Evolutionary conservation across 176 grass and related monocot genomes (phyloP), one percentile per base, ranked within the genome.

Genomic region (Secale cereale): DNA sequence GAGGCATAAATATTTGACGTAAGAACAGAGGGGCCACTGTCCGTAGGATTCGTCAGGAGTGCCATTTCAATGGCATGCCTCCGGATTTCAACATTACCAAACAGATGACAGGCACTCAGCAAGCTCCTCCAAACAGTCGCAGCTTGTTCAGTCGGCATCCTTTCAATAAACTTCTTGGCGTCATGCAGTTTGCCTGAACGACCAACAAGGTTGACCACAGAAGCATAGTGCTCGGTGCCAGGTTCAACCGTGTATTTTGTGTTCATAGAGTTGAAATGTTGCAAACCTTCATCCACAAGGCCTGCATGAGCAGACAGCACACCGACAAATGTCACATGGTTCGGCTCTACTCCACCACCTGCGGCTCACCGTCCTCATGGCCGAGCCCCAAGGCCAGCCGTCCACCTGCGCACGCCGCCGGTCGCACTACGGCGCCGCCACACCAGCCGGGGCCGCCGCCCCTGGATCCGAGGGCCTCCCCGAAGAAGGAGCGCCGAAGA

Each of bases 1-100:
- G 88, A 92, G 69, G 90, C 90, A 83, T 93, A 94, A 59, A 97
- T 92, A 87, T 92, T 94, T n/a, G 94, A 94, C 35, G 94, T 29
- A 64, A 97, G 79, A 62, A 92, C 86, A 77, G 88, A 92, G 45
- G 90, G 81, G 17, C 83, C 80, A 86, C 89, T 92, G 22, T 97
- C 83, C 65, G 59, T 81, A 5, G 94, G 94, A 86, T 97, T 84
- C 2, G 1, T 70, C 77, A 81, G 80, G 48, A 94, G 74, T 29
- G 86, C 82, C 88, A 88, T 92, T 85, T 90, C 87, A 69, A 90
- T 88, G 0, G 89, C 89, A 92, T 87, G 71, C 37, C 66, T 91
- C 71, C 87, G 89, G 68, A 94, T 86, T 85, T 97, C 90, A 85
- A 85, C 66, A 60, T 94, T 83, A 80, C 90, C 86, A 89, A 86